Base-by-base conservation (phyloP, 805 yeast species). In the Suhomyces vadensis region DNA sequence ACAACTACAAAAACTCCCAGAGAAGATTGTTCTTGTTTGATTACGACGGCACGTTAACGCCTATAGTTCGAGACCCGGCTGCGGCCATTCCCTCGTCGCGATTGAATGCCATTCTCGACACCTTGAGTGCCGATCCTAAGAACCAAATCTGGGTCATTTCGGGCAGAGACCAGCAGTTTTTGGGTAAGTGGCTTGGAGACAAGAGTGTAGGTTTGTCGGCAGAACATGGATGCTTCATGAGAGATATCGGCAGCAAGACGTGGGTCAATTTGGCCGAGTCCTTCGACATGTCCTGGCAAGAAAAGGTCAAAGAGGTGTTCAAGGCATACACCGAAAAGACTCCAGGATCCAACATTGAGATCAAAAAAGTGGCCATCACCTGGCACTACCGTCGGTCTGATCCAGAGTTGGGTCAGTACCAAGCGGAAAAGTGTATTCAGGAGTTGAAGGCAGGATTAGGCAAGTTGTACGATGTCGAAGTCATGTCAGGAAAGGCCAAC, bases 311-410 rank as follows among this genome's bases (percentile, higher is more conserved):
- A 43, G 82, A 81, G 21, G 80, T 87, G 3, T 87, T 87, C 71
- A 78, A 71, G 42, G 71, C 79, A 37, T 90, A 81, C 64, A 89
- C 97, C 0, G 92, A 85, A 37, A 82, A 83, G 50, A 94, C 99
- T 0, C 97, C 96, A 1, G 97, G 97, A 6, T 77, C 97, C 1
- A 77, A 77, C 51, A 83, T 87, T 40, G 99, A 94, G 65, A 77
- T 77, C 56, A 94, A 94, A 64, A 83, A 89, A 56, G 96, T 92
- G 13, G 98, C 99, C 1, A 67, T 94, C 42, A 92, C 98, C 1
- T 94, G 99, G 99, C 99, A 94, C 66, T 94, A 92, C 62, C 80
- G 99, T 55, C 78, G 95, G 42, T 81, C 96, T 1, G 99, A 91
- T 56, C 98, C 98, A 0, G 96, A 86, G 48, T 77, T 89, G 53